These are phyloP conservation scores for Kuraishia piskuri DNA, from an alignment of 805 yeast species.

Conservation along the genomic window DNA sequence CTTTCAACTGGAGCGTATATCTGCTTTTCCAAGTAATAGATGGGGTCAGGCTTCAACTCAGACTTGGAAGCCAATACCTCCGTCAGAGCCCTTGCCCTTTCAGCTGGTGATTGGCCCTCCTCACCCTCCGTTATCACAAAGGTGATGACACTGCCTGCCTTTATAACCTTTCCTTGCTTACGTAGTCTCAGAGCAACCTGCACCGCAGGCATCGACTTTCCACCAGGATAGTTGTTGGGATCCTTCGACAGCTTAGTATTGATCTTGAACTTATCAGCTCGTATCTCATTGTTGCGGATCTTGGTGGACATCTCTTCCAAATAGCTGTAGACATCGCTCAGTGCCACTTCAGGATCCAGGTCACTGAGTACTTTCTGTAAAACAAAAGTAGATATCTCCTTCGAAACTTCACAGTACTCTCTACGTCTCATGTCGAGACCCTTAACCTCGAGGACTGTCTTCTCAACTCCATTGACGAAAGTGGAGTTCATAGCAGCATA, in stretches of 20 bases:
- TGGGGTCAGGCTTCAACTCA: constrained; percentile 59
- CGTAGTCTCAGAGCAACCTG: constrained; percentile 81
- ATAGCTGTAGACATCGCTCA: constrained; percentile 63
- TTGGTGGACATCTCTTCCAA: constrained; percentile 51
- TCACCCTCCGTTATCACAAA: constrained; percentile 58
- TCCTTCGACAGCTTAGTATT: constrained; percentile 88
- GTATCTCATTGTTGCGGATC: constrained; percentile 50
- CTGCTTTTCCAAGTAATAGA: constrained; percentile 80
- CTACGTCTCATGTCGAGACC: constrained; percentile 97
- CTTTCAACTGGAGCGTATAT: constrained; percentile 87
- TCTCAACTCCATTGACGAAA: constrained; percentile 45
- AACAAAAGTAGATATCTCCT: constrained; percentile 74
- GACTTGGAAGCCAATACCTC: constrained; percentile 53
- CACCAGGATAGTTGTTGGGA: constrained; percentile 77
- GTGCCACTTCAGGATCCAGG: constrained; percentile 67
- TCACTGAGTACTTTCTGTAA: constrained; percentile 65
- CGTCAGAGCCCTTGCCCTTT: constrained; percentile 74
- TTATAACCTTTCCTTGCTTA: constrained; percentile 76
- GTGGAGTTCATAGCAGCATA: constrained; percentile 80
- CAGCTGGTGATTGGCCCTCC: constrained; percentile 44
- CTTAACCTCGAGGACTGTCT: constrained; percentile 70
- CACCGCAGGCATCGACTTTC: constrained; percentile 74
- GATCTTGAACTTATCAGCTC: constrained; percentile 65
- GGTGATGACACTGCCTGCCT: constrained; percentile 86
- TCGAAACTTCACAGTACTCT: constrained; percentile 89